Evolutionary conservation across 108 stramenopile species (phyloP), one percentile per base, ranked within the genome.

Genomic region (Nitzschia inconspicua): DNA sequence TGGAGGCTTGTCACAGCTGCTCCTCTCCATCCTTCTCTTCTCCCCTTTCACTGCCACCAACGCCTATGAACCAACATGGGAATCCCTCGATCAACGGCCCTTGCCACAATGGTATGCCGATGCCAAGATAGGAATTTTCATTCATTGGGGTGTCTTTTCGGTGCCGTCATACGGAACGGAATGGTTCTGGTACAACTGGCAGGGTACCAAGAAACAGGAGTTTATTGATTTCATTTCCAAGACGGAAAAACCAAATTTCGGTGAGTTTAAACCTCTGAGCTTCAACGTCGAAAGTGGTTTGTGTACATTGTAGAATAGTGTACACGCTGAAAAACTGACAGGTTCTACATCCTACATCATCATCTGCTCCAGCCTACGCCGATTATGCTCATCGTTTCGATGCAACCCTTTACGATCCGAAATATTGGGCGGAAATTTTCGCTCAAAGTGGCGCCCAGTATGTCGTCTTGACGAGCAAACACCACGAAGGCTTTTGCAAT

Each of bases 111-210:
- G 77, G 77, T 76, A 66, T 32, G 69, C 66, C 30, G 65, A 71
- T 11, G 60, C 69, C 32, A 76, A 76, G 43, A 47, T 76, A 61
- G 75, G 75, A 9, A 71, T 76, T 20, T 76, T 76, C 36, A 65
- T 76, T 40, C 75, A 76, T 43, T 76, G 75, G 75, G 76, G 77
- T 34, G 77, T 78, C 42, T 78, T 78, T 42, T 65, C 63, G 7
- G 77, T 78, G 31, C 77, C 77, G 16, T 29, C 77, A 36, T 78
- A 31, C 20, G 50, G 56, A 31, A 32, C 44, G 8, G 77, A 78
- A 48, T 78, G 77, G 77, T 78, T 78, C 42, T 69, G 76, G 67
- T 3, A 56, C n/a, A 37, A 24, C 13, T 78, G 72, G 72, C 44
- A 57, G 16, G 27, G 22, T 18, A 4, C 5, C 2, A 64, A 63